Base-by-base conservation (phyloP, 2,329 filamentous ascomycete genomes). In the Pseudogymnoascus sp. region DNA sequence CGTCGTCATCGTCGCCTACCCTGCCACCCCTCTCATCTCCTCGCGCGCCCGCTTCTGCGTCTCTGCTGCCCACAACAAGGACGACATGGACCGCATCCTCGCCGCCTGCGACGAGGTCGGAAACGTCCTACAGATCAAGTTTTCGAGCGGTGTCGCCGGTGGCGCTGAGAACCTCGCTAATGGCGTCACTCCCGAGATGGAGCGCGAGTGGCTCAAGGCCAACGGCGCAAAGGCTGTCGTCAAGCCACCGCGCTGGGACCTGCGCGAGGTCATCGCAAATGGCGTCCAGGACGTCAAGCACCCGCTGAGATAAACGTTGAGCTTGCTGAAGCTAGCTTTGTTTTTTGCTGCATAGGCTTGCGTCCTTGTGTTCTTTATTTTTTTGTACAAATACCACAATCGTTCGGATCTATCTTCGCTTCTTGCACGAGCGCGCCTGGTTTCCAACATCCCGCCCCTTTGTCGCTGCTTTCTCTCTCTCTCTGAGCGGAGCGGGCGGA, bases 31-130 rank as follows among this genome's bases (percentile, higher is more conserved):
- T 1, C 84, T 99, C 53, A 96, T 97, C 70, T 96, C 90, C 66
- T 97, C 93, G 19, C 89, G 95, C 67, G 95, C 91, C 61, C 89
- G 95, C 59, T 97, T 99, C 84, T 99, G 95, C 74, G 87, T 99
- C 62, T 96, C 92, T 2, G 87, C 95, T 1, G 91, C 95, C 1
- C 95, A 99, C 80, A 99, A 96, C 77, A 99, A 99, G 80, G 95
- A 99, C 61, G 95, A 99, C 74, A 83, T 99, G 71, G 95, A 99
- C 76, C 87, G 93, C 60, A 79, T 99, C 65, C 80, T 99, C 61
- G 82, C 86, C 4, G 95, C 95, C 15, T 97, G 93, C 72, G 91
- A 97, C 73, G 90, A 97, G 76, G 87, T 97, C 64, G 93, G 93
- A 64, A 91, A 96, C 68, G 84, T 96, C 21, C 79, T 99, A 63